Conservation (phyloP, 23 red algal genomes). For the Chondrus crispus region DNA sequence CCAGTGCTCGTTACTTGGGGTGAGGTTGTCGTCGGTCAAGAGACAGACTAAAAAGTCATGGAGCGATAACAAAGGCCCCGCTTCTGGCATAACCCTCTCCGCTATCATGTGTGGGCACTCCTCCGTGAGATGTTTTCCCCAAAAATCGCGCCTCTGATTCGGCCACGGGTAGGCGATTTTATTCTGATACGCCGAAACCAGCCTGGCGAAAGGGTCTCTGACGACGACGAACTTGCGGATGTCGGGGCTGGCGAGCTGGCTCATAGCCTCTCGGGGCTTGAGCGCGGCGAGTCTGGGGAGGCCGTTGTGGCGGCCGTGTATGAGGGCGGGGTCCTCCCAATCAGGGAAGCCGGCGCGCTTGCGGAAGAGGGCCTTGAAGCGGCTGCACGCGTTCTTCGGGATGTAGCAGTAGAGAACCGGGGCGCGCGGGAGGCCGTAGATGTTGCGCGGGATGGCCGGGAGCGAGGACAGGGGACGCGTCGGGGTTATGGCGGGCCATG, state of each 20-base stretch:
- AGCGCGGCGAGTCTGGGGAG: slow-evolving; percentile 46
- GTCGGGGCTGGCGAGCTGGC: slow-evolving; percentile 26
- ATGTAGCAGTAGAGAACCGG: slow-evolving; percentile 80
- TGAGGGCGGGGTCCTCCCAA: slow-evolving; percentile 53
- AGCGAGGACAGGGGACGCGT: background rate
- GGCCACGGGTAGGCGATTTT: slow-evolving; percentile 60
- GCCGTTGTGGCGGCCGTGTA: slow-evolving; percentile 49
- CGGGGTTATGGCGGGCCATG: background rate
- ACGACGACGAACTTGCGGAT: slow-evolving; percentile 76
- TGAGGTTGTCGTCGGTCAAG: slow-evolving; percentile 31
- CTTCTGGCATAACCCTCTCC: slow-evolving; percentile 2
- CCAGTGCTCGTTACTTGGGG: slow-evolving; percentile 84
- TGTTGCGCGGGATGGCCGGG: slow-evolving; percentile 27
- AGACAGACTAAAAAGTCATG: slow-evolving; percentile 58
- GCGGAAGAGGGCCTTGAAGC: slow-evolving; percentile 75
- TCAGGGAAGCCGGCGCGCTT: slow-evolving; percentile 71
- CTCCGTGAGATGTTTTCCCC: slow-evolving; percentile 28
- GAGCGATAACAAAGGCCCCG: slow-evolving; percentile 42
- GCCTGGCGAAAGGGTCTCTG: slow-evolving; percentile 64
- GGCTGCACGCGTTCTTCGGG: slow-evolving; percentile 74
- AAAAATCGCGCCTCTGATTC: slow-evolving; percentile 55
- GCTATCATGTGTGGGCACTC: slow-evolving; percentile 39
- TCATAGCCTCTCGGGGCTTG: slow-evolving; percentile 20
- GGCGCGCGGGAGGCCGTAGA: slow-evolving; percentile 39
- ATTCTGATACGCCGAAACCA: slow-evolving; percentile 78